Conservation (phyloP, 805 yeast genomes). For the Schizosaccharomyces octosporus region DNA sequence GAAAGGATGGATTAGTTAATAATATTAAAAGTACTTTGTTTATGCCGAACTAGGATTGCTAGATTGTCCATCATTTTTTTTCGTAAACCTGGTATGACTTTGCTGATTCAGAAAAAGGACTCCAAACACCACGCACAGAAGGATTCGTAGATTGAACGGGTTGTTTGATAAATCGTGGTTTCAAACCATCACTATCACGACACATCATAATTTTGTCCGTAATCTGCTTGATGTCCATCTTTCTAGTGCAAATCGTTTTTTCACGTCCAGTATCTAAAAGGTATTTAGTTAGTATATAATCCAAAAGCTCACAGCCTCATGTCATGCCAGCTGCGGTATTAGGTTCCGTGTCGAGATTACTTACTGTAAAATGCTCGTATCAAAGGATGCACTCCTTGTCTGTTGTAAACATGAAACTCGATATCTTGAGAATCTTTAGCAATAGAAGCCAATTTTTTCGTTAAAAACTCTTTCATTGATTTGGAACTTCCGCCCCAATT, state of each 20-base stretch:
- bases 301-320: too few species aligned
- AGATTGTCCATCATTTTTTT: neutral
- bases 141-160: conserved; percentile 60
- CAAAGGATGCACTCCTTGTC: conserved; percentile 58
- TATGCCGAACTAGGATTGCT: neutral
- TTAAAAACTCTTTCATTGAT: conserved; percentile 53
- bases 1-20: neutral
- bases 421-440: conserved; percentile 41
- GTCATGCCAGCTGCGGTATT: too few species aligned
- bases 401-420: conserved; percentile 43
- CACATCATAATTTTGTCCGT: conserved; percentile 38
- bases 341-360: neutral
- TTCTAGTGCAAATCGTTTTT: conserved; percentile 54
- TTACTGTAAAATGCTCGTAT: conserved; percentile 29
- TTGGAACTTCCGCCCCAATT: conserved; percentile 89
- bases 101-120: conserved; percentile 46
- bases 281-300: conserved; percentile 3
- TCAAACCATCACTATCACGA: conserved; percentile 43
- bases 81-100: conserved; percentile 2
- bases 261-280: conserved; percentile 15
- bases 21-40: neutral
- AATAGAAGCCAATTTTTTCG: conserved; percentile 25
- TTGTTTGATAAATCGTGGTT: conserved; percentile 25
- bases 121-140: conserved; percentile 91
- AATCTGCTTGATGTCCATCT: conserved; percentile 37